Evolutionary conservation across 495 filamentous ascomycete genomes (phyloP).

Genomic region (Xylaria longipes): DNA sequence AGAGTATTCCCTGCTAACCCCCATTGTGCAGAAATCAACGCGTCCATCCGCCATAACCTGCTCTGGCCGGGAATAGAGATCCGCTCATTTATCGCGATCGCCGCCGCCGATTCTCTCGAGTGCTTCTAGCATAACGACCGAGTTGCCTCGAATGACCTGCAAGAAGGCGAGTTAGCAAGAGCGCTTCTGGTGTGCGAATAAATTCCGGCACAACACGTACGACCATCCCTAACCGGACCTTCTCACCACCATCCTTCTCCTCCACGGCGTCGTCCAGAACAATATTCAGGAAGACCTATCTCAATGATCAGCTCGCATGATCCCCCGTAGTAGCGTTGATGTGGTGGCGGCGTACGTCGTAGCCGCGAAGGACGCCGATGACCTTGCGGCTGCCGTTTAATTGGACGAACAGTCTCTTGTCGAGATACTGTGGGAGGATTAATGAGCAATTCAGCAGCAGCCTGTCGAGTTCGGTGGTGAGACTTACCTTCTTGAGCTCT

Average conservation of each 20-base stretch:
- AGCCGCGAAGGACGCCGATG: constrained; percentile 90
- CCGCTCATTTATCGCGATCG: constrained; percentile 46
- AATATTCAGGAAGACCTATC: constrained; percentile 96
- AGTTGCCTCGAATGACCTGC: constrained; percentile 86
- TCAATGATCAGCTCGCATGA: constrained; percentile 10
- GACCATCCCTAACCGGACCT: constrained; percentile 89
- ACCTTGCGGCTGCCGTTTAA: constrained; percentile 98
- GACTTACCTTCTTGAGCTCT: constrained; percentile 91
- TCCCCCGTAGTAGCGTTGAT: not conserved
- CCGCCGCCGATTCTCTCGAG: constrained; percentile 63
- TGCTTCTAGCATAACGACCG: constrained; percentile 94
- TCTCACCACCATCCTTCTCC: constrained; percentile 91
- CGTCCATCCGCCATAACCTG: not conserved
- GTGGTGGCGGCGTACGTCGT: constrained; percentile 72
- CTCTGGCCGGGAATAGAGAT: not conserved
- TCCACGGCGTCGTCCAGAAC: constrained; percentile 98
- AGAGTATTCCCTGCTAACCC: constrained; percentile 17
- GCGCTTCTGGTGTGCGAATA: not conserved
- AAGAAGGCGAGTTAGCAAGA: constrained; percentile 12
- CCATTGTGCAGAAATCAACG: constrained; percentile 6
- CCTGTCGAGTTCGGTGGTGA: not conserved
- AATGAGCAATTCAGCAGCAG: constrained; percentile 22
- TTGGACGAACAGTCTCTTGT: constrained; percentile 97
- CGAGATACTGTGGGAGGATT: constrained; percentile 78
- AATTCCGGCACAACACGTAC: constrained; percentile 58